Conservation (phyloP, 1,284 basidiomycete species). For the Rhodotorula mucilaginosa region DNA sequence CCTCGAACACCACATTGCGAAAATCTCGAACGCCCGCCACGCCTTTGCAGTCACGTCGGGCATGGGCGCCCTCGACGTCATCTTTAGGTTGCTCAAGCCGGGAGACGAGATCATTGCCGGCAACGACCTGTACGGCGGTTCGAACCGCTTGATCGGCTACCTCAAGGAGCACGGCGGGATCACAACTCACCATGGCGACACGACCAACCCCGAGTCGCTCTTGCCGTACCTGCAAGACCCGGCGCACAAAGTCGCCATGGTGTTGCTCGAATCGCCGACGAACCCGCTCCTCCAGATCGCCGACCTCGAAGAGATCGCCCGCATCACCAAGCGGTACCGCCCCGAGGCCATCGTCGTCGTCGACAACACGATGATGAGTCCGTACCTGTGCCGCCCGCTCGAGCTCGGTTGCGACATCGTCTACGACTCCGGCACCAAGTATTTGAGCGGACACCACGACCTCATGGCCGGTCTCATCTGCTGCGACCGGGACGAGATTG, state of each 20-base stretch:
- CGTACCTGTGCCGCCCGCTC: constrained; percentile 91
- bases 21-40: constrained; percentile 83
- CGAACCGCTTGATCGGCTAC: constrained; percentile 85
- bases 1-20: constrained; percentile 89
- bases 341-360: constrained; percentile 81
- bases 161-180: constrained; percentile 83
- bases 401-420: constrained; percentile 96
- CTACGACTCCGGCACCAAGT: constrained; percentile 98
- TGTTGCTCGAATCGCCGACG: constrained; percentile 93
- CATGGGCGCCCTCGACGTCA: constrained; percentile 97
- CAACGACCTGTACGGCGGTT: constrained; percentile 94
- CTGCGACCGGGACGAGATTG: constrained; percentile 86
- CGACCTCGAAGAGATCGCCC: constrained; percentile 78
- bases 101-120: constrained; percentile 90
- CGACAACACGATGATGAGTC: constrained; percentile 99
- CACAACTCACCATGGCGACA: constrained; percentile 90
- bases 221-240: constrained; percentile 64
- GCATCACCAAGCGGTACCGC: constrained; percentile 73
- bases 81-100: constrained; percentile 88
- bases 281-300: constrained; percentile 96
- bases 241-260: constrained; percentile 76
- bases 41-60: constrained; percentile 91
- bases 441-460: constrained; percentile 96
- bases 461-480: constrained; percentile 95
- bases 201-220: constrained; percentile 69